phyloP scores from a whole-genome alignment of 257 asterid genomes.

The Haberlea rhodopensis region DNA sequence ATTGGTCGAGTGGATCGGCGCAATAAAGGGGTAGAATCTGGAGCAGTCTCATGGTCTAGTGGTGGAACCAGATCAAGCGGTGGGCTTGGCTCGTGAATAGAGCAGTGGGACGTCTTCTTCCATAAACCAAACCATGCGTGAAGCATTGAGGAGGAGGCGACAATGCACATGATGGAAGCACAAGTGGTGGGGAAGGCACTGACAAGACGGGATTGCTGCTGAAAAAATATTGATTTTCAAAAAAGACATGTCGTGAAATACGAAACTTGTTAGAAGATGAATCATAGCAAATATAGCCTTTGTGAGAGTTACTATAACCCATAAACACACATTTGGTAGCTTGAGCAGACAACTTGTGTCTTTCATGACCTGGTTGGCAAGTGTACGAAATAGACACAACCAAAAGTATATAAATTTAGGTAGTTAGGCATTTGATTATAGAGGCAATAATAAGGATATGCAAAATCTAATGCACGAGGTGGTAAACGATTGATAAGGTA shows the following conservation, averaged over 20 bases:
- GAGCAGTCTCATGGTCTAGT: neutral
- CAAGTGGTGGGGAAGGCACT: neutral
- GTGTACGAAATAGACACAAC: no score
- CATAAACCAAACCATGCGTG: neutral
- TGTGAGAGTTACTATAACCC: no score
- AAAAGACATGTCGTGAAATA: neutral
- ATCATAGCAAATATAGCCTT: no score
- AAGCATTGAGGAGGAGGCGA: neutral
- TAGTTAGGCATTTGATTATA: no score
- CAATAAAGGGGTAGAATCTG: neutral
- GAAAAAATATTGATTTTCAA: neutral
- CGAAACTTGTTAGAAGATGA: neutral
- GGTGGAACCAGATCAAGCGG: neutral
- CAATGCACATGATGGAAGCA: neutral
- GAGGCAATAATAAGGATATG: no score
- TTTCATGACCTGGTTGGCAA: no score
- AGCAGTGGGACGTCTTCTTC: neutral
- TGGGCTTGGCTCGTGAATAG: neutral
- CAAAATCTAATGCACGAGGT: no score
- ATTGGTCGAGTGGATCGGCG: neutral
- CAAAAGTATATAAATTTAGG: no score
- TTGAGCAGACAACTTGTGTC: no score
- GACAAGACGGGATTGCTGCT: neutral
- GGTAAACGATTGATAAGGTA: no score
- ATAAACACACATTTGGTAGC: no score